A percentile compares a stretch with the other conserved stretches of the same genome.
Evolutionary conservation across 257 asterid species (phyloP).

Genomic region (Solanum virginianum): DNA sequence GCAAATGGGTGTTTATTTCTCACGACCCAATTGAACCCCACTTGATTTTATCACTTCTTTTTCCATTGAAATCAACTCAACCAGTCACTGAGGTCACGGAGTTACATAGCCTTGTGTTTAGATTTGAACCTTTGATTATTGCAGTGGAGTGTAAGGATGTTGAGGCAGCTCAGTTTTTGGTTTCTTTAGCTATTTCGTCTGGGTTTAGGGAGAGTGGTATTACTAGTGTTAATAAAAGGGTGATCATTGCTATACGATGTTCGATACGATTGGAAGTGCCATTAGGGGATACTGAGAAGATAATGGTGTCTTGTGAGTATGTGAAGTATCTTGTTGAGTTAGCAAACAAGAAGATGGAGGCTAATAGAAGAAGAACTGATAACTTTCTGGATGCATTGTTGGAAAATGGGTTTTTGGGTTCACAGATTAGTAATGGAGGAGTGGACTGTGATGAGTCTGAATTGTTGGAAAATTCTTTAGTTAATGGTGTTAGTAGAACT

Average conservation of each 20-base stretch:
- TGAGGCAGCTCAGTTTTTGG: constrained; percentile 57
- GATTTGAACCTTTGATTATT: constrained; percentile 87
- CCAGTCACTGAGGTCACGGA: not conserved
- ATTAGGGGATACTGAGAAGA: constrained; percentile 39
- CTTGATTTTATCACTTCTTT: constrained; percentile 35
- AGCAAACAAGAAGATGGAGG: constrained; percentile 84
- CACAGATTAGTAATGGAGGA: not conserved
- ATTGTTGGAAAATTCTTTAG: constrained; percentile 11
- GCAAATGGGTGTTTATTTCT: constrained; percentile 79
- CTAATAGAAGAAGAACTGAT: constrained; percentile 65
- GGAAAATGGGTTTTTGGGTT: constrained; percentile 35
- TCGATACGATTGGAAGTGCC: constrained; percentile 92
- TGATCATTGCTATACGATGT: constrained; percentile 68
- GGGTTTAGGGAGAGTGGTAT: constrained; percentile 98
- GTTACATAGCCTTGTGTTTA: constrained; percentile 33
- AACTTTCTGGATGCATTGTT: constrained; percentile 30
- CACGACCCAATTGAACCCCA: constrained; percentile 51
- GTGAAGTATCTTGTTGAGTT: constrained; percentile 54
- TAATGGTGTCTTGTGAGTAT: constrained; percentile 64
- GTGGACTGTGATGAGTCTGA: constrained; percentile 10
- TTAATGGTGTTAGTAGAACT: constrained; percentile 16
- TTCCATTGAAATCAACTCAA: not conserved
- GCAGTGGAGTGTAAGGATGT: constrained; percentile 73
- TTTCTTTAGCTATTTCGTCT: constrained; percentile 61
- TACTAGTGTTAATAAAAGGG: constrained; percentile 69